Conservation (phyloP, 192 early-diverging fungal genomes). For the Lobosporangium transversale region DNA sequence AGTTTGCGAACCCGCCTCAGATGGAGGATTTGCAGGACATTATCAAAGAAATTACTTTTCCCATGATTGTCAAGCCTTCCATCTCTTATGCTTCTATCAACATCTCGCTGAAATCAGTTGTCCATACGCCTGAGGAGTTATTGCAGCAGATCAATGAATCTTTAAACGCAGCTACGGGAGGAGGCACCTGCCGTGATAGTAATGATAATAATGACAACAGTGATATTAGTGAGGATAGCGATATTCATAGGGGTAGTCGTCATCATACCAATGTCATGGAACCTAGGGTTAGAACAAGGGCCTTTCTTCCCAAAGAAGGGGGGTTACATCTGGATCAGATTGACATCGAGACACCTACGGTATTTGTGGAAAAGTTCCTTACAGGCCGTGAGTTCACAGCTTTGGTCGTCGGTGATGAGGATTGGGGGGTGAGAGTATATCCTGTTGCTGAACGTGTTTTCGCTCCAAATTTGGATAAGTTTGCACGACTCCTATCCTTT, state of each 20-base stretch:
- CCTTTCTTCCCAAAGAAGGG: background rate
- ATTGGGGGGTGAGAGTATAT: constrained; percentile 53
- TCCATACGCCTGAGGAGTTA: constrained; percentile 28
- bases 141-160: constrained; percentile 43
- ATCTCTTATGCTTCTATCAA: constrained; percentile 58
- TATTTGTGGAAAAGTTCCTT: constrained; percentile 59
- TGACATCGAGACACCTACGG: constrained; percentile 38
- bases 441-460: constrained; percentile 60
- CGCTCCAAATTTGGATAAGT: constrained; percentile 33
- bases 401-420: constrained; percentile 49
- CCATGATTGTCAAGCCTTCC: constrained; percentile 61
- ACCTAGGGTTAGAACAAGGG: too few relatives aligned
- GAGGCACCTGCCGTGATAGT: background rate
- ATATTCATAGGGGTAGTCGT: too few relatives aligned
- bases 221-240: background rate
- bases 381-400: constrained; percentile 61
- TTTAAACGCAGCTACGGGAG: constrained; percentile 13
- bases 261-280: too few relatives aligned
- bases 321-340: background rate
- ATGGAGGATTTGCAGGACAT: constrained; percentile 19
- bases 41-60: constrained; percentile 36
- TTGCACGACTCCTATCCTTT: constrained; percentile 55
- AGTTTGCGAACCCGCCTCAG: constrained; percentile 8
- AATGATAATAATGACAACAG: too few relatives aligned
- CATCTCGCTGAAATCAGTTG: constrained; percentile 53